Percentiles rank a stretch among this genome's conserved stretches.
phyloP scores from a whole-genome alignment of 2,329 filamentous ascomycete genomes.

The Coniochaeta sp. region DNA sequence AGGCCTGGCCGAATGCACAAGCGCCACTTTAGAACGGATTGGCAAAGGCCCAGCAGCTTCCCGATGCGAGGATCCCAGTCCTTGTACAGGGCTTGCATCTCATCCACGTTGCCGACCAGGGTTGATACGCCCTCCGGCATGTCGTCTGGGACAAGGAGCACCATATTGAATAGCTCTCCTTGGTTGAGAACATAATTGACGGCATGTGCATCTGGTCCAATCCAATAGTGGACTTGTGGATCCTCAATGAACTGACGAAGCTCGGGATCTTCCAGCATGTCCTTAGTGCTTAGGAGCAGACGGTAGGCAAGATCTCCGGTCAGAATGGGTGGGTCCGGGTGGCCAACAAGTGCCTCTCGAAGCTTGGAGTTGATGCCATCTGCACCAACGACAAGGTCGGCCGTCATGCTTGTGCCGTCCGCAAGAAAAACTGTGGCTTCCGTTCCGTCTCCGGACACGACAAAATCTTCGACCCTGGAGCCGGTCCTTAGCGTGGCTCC shows the following conservation, averaged over 20 bases:
- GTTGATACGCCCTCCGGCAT: constrained; percentile 35
- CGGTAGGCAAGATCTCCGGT: constrained; percentile 45
- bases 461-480: too few relatives aligned
- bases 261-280: constrained; percentile 28
- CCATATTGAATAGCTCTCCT: constrained; percentile 42
- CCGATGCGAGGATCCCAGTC: constrained; percentile 51
- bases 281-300: constrained; percentile 34
- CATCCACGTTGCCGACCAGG: constrained; percentile 39
- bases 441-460: not conserved
- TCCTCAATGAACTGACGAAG: constrained; percentile 34
- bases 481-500: constrained; percentile 24
- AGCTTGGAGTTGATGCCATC: constrained; percentile 39
- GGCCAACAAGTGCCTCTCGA: constrained; percentile 34
- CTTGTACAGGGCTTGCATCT: constrained; percentile 39
- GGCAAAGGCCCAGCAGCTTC: constrained; percentile 48
- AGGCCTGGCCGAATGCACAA: constrained; percentile 46
- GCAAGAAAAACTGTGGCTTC: constrained; percentile 29
- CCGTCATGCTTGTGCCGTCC: constrained; percentile 25
- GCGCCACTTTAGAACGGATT: constrained; percentile 52
- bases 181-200: constrained; percentile 44
- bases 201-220: constrained; percentile 42
- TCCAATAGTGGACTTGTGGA: constrained; percentile 44
- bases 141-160: constrained; percentile 41
- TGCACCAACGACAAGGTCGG: constrained; percentile 38
- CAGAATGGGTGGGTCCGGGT: constrained; percentile 34